Percentiles rank a stretch among this genome's conserved stretches.
phyloP scores from a whole-genome alignment of 495 filamentous ascomycete species.

The Platismatia glauca region DNA sequence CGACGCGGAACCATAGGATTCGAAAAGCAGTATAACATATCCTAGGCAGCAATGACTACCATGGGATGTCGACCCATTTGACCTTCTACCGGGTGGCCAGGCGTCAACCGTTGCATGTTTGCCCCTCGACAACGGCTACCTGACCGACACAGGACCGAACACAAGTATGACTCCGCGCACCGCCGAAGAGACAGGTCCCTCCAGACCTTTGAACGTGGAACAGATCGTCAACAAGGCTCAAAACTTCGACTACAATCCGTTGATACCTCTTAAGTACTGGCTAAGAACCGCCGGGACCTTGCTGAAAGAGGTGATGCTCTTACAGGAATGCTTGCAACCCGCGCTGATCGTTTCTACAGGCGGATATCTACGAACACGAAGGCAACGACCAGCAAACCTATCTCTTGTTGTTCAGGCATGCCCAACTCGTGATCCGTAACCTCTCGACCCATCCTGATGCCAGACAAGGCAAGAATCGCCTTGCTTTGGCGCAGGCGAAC shows the following conservation, averaged over 20 bases:
- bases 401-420: constrained; percentile 74
- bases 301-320: constrained; percentile 57
- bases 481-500: constrained; percentile 39
- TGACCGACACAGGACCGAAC: constrained; percentile 3
- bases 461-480: constrained; percentile 40
- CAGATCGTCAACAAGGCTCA: constrained; percentile 63
- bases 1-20: background rate
- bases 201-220: constrained; percentile 57
- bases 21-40: background rate
- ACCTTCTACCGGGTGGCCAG: background rate
- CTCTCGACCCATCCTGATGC: constrained; percentile 53
- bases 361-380: constrained; percentile 73
- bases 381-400: constrained; percentile 81
- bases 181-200: constrained; percentile 11
- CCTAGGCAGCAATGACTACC: background rate
- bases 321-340: background rate
- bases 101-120: background rate
- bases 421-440: constrained; percentile 55
- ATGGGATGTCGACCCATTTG: background rate
- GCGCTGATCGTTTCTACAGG: constrained; percentile 35
- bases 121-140: background rate
- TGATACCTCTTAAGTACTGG: constrained; percentile 70
- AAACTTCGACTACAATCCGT: constrained; percentile 68
- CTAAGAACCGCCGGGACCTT: constrained; percentile 68
- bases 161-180: constrained; percentile 16